These are phyloP conservation scores for Podospora sp. DNA, from an alignment of 495 filamentous ascomycete species.

Conservation along the genomic window DNA sequence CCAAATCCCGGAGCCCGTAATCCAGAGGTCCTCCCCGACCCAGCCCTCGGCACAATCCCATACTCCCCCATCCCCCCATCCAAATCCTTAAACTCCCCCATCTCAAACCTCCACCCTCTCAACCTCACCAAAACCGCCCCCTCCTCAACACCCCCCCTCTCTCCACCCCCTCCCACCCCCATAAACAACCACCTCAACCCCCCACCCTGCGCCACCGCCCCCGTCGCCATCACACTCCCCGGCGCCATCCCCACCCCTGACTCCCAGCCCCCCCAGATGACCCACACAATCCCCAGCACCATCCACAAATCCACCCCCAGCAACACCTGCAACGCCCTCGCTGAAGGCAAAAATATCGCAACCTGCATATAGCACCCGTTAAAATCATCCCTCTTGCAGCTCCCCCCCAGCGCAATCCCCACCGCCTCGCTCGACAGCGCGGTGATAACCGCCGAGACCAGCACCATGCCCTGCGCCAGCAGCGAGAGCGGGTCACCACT, in stretches of 20 bases:
- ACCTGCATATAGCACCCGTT: constrained; percentile 11
- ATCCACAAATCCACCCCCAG: not conserved
- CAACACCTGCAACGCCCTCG: constrained; percentile 7
- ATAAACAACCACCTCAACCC: not conserved
- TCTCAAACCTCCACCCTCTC: not conserved
- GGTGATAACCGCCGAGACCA: not conserved
- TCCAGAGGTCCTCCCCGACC: not conserved
- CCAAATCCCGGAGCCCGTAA: too few species aligned
- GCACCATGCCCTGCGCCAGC: not conserved
- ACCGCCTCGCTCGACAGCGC: constrained; percentile 4
- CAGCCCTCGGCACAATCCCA: not conserved
- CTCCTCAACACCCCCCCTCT: not conserved
- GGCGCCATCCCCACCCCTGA: not conserved
- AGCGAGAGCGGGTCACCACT: not conserved
- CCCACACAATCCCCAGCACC: not conserved
- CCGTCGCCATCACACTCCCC: constrained; percentile 3
- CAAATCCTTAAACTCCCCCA: not conserved
- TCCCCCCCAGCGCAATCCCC: not conserved
- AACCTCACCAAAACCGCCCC: not conserved
- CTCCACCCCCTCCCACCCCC: not conserved
- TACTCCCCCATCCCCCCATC: not conserved
- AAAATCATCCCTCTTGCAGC: constrained; percentile 3
- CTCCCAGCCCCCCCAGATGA: constrained; percentile 4
- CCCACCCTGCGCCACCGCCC: not conserved
- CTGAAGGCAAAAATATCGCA: not conserved